Evolutionary conservation across 495 filamentous ascomycete genomes (phyloP), one percentile per base, ranked within the genome.

Genomic region (Tuber melanosporum): DNA sequence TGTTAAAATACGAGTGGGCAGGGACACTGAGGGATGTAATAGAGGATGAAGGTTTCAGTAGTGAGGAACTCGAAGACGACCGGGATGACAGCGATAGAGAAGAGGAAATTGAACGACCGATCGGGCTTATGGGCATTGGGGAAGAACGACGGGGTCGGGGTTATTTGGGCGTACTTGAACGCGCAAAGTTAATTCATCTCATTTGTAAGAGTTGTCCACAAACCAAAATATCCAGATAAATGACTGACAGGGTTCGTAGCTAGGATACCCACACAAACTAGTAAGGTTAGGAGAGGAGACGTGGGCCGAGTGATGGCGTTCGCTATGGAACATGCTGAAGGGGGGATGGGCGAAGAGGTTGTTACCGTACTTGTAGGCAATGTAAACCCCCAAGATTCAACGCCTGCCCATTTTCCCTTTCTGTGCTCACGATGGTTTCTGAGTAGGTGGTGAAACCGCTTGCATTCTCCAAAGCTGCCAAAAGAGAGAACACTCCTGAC

Each of bases 331-430:
- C 92, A 98, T 83, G 93, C 93, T 3, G 89, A 87, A 66, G 93
- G 91, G 4, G 84, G 86, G 20, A 91, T 90, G 43, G 93, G 92
- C 12, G 92, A 96, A 74, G 95, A 98, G 86, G 90, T 98, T 52
- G 94, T 96, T 36, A 89, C 94, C 45, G 91, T 96, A 86, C 91
- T 98, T 44, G 88, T 95, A 1, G 87, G 89, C 0, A 98, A 99
- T 79, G 88, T 66, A 66, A 36, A 26, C 12, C 14, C 14, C 14
- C 57, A 5, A 5, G 5, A 36, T 9, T 12, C 12, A 66, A 14
- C 26, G 0, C 57, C 57, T 66, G 14, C 36, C 32, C 15, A 32
- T 5, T 26, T 66, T 66, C 57, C 17, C 14, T 7, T 14, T 66
- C 26, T 36, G 17, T 97, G 69, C 86, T 91, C 76, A 87, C 86